Evolutionary conservation across 1,284 basidiomycete species (phyloP).

Genomic region (Xerocomus nothofagi): DNA sequence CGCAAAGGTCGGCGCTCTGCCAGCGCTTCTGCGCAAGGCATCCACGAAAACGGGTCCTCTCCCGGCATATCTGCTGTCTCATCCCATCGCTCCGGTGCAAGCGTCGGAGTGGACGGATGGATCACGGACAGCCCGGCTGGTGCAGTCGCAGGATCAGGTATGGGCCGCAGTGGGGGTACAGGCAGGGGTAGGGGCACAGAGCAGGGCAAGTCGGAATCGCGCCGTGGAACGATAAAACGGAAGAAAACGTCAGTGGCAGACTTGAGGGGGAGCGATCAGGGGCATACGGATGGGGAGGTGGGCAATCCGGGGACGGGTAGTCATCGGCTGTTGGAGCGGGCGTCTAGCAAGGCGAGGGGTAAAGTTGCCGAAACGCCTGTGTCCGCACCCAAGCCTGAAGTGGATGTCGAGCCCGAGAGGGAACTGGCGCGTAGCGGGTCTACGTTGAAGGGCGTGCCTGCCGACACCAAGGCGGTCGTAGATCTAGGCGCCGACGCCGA

Average conservation of each 20-base stretch:
- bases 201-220: not conserved
- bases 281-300: constrained; percentile 31
- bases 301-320: not conserved
- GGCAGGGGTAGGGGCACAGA: not conserved
- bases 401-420: not conserved
- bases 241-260: constrained; percentile 25
- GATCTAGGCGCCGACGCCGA: not conserved
- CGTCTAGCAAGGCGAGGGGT: not conserved
- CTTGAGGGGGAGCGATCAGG: constrained; percentile 27
- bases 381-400: not conserved
- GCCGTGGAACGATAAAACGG: constrained; percentile 8
- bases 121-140: constrained; percentile 15
- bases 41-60: constrained; percentile 2
- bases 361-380: not conserved
- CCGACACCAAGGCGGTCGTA: not conserved
- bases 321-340: not conserved
- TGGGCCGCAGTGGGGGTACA: not conserved
- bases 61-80: not conserved
- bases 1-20: constrained; percentile 31
- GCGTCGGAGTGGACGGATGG: constrained; percentile 23
- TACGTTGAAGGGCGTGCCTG: not conserved
- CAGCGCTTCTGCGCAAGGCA: not conserved
- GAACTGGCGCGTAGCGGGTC: not conserved
- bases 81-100: not conserved
- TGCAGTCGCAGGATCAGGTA: not conserved